phyloP scores from a whole-genome alignment of 768 basidiomycete species.

The Cystobasidium ongulense region DNA sequence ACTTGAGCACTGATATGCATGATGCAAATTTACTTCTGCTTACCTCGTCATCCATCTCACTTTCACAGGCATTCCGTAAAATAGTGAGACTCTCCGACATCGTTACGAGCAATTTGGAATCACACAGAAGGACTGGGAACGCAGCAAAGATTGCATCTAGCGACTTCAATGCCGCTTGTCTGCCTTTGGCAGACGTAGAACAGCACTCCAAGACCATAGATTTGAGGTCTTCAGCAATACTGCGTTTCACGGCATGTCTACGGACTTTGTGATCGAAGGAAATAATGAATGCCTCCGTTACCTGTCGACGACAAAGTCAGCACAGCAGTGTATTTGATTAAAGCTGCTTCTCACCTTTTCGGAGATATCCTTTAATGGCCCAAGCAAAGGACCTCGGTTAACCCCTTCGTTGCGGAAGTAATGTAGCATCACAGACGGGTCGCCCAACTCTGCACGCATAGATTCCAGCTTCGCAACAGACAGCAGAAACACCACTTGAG shows the following conservation, averaged over 20 bases:
- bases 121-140: slow-evolving; percentile 91
- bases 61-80: slow-evolving; percentile 75
- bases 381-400: slow-evolving; percentile 62
- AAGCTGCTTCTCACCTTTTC: slow-evolving; percentile 43
- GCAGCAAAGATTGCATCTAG: slow-evolving; percentile 75
- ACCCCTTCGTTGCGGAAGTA: slow-evolving; percentile 83
- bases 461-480: slow-evolving; percentile 80
- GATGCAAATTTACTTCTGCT: slow-evolving; percentile 33
- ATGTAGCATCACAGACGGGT: slow-evolving; percentile 69
- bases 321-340: slow-evolving; percentile 67
- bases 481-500: slow-evolving; percentile 75
- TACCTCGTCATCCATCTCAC: slow-evolving; percentile 85
- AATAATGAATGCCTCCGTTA: slow-evolving; percentile 65
- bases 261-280: slow-evolving; percentile 67
- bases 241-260: slow-evolving; percentile 65
- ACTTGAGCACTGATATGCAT: neutral
- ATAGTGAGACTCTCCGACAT: slow-evolving; percentile 87
- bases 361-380: slow-evolving; percentile 59
- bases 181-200: slow-evolving; percentile 69
- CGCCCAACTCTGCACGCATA: slow-evolving; percentile 69
- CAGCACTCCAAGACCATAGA: slow-evolving; percentile 68
- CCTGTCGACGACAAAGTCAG: slow-evolving; percentile 49
- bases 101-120: slow-evolving; percentile 72
- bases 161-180: slow-evolving; percentile 73
- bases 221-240: slow-evolving; percentile 64